Evolutionary conservation across 768 basidiomycete genomes (phyloP), one percentile per base, ranked within the genome.

Genomic region (Clitopilus passeckerianus): DNA sequence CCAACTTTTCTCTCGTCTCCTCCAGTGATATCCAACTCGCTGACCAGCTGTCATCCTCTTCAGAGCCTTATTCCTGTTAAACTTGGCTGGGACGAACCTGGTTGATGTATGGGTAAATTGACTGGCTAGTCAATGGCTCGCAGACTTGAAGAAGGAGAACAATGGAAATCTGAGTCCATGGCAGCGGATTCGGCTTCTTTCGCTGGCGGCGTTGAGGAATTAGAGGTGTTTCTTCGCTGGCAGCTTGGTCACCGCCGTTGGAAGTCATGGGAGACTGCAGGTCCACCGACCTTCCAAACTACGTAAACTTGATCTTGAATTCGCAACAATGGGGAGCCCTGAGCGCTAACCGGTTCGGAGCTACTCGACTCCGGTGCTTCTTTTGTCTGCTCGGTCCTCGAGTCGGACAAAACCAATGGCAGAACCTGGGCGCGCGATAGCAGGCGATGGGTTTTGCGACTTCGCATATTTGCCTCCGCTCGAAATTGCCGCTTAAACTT

Each of bases 51-150:
- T 44, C 9, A 18, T 18, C 12, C 18, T 22, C 20, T 18, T 23
- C 5, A 50, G 33, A 14, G 23, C 20, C 34, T 18, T 24, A 18
- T 44, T 15, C 37, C 10, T 41, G 14, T 2, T 2, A 9, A 41
- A 15, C 37, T n/a, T 14, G 54, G 7, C 15, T n/a, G n/a, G 8
- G 34, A 33, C 69, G 34, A 59, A 81, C 84, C 72, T 85, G 80
- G 62, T 84, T 85, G 63, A 87, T 83, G 65, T 84, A 87, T 0
- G 86, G 85, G 57, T 83, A 81, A 41, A 87, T 86, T n/a, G 82
- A 83, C 59, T 75, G 70, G n/a, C 80, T 78, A 6, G 80, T 75
- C 14, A 86, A 66, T 0, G 86, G 85, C 66, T 87, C 86, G 37
- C 80, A 79, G 24, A 83, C 56, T 63, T 84, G 77, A n/a, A 82